These are phyloP conservation scores for Fusarium concolor DNA, from an alignment of 2,329 filamentous ascomycete genomes.

Conservation along the genomic window DNA sequence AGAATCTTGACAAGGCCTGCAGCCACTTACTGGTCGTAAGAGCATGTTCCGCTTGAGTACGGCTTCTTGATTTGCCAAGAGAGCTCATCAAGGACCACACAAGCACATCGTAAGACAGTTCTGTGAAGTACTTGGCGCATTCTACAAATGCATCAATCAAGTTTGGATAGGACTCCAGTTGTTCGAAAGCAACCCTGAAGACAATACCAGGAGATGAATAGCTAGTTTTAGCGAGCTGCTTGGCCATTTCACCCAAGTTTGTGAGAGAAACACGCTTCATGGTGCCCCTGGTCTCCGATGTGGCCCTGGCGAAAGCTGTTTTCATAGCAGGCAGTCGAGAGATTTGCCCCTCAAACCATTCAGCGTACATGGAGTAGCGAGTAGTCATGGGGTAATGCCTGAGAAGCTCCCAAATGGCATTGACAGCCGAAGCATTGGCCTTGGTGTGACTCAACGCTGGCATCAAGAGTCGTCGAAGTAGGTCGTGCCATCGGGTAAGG, in stretches of 20 bases:
- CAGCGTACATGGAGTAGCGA: constrained; percentile 89
- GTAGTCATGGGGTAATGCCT: constrained; percentile 79
- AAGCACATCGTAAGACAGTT: constrained; percentile 90
- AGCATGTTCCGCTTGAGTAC: constrained; percentile 71
- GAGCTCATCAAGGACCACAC: constrained; percentile 91
- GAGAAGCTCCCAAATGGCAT: constrained; percentile 87
- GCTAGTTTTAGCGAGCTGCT: constrained; percentile 90
- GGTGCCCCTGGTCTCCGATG: constrained; percentile 82
- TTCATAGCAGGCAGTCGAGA: constrained; percentile 83
- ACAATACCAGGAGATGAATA: constrained; percentile 91
- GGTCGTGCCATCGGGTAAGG: constrained; percentile 81
- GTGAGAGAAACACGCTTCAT: constrained; percentile 91
- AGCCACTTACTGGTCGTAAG: constrained; percentile 91
- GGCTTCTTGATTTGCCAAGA: constrained; percentile 70
- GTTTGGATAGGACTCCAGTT: constrained; percentile 95
- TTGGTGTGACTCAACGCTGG: constrained; percentile 89
- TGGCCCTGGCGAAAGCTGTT: constrained; percentile 80
- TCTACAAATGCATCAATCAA: constrained; percentile 95
- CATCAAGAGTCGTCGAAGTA: constrained; percentile 85
- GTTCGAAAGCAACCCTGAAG: constrained; percentile 87
- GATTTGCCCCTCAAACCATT: constrained; percentile 87
- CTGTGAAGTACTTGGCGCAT: constrained; percentile 93
- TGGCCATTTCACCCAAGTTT: constrained; percentile 87
- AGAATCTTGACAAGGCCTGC: constrained; percentile 88
- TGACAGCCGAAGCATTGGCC: constrained; percentile 84